phyloP scores from a whole-genome alignment of 1,139 yeast genomes.

The Dujonia santamariae region DNA sequence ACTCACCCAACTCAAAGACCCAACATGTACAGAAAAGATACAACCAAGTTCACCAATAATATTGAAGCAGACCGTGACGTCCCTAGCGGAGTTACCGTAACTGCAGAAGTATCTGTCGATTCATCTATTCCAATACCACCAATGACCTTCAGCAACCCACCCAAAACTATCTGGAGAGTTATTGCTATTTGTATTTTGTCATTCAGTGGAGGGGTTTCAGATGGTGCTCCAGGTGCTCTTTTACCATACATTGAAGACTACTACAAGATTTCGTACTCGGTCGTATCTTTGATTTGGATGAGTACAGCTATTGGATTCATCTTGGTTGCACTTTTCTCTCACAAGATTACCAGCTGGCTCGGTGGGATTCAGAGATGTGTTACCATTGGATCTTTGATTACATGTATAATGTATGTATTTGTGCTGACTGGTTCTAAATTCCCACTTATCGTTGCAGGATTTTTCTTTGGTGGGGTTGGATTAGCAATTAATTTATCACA shows the following conservation, averaged over 20 bases:
- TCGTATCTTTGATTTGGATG: conserved; percentile 46
- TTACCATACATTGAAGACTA: conserved; percentile 38
- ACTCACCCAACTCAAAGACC: conserved; percentile 6
- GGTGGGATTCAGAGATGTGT: conserved; percentile 28
- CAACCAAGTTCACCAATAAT: neutral
- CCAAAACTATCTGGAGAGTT: conserved; percentile 32
- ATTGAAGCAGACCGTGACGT: neutral
- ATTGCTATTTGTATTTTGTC: conserved; percentile 31
- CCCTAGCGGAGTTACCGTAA: conserved; percentile 1
- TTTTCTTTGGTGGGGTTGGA: conserved; percentile 52
- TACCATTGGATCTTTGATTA: conserved; percentile 25
- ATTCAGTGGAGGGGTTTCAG: conserved; percentile 23
- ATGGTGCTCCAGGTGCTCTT: conserved; percentile 45
- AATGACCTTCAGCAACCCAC: conserved; percentile 32
- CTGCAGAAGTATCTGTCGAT: too few species aligned
- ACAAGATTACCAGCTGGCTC: conserved; percentile 25
- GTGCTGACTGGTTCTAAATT: conserved; percentile 27
- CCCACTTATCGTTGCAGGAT: conserved; percentile 42
- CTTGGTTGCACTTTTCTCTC: conserved; percentile 31
- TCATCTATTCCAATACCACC: neutral
- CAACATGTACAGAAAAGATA: conserved; percentile 6
- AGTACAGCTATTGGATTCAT: conserved; percentile 42
- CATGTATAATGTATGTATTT: conserved; percentile 27
- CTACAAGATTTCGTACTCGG: conserved; percentile 34
- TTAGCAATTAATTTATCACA: conserved; percentile 46